Evolutionary conservation across 2,329 filamentous ascomycete species (phyloP).

Genomic region (Endoconidiophora polonica): DNA sequence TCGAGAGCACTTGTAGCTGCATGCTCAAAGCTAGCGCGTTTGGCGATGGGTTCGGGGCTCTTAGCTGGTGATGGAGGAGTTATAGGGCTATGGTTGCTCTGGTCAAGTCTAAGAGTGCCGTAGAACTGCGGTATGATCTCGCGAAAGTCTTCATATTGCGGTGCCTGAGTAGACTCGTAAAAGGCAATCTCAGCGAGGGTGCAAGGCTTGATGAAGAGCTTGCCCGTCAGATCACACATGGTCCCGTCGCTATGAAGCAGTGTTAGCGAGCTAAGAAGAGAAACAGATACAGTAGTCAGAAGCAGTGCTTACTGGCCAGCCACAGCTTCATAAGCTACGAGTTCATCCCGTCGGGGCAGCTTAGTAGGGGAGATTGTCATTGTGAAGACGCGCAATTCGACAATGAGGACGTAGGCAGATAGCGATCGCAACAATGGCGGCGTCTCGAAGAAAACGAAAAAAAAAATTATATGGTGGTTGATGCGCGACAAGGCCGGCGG

Average conservation of each 20-base stretch:
- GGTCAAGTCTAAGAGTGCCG: slow-evolving; percentile 58
- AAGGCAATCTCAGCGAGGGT: slow-evolving; percentile 73
- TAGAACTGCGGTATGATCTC: slow-evolving; percentile 73
- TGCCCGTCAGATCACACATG: slow-evolving; percentile 65
- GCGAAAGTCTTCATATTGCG: slow-evolving; percentile 40
- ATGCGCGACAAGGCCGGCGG: background rate
- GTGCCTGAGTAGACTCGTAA: slow-evolving; percentile 63
- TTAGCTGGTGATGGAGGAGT: slow-evolving; percentile 12
- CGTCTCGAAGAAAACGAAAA: background rate
- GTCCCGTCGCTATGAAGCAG: slow-evolving; percentile 58
- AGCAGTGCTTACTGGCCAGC: slow-evolving; percentile 59
- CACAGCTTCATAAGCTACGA: slow-evolving; percentile 49
- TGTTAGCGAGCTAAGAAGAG: background rate
- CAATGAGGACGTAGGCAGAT: background rate
- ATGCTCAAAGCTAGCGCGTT: background rate
- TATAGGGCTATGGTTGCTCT: slow-evolving; percentile 23
- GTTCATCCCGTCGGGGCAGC: slow-evolving; percentile 11
- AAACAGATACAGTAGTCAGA: background rate
- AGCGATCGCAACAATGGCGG: background rate
- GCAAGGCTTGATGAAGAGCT: slow-evolving; percentile 88
- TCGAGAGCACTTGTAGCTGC: slow-evolving; percentile 17
- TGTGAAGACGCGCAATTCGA: background rate
- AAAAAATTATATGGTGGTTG: background rate
- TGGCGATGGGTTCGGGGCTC: slow-evolving; percentile 8
- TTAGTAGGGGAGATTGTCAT: background rate